Percentiles rank a stretch among this genome's conserved stretches.
Conservation (phyloP, 2,329 filamentous ascomycete genomes). For the Colletotrichum ledebouriae region DNA sequence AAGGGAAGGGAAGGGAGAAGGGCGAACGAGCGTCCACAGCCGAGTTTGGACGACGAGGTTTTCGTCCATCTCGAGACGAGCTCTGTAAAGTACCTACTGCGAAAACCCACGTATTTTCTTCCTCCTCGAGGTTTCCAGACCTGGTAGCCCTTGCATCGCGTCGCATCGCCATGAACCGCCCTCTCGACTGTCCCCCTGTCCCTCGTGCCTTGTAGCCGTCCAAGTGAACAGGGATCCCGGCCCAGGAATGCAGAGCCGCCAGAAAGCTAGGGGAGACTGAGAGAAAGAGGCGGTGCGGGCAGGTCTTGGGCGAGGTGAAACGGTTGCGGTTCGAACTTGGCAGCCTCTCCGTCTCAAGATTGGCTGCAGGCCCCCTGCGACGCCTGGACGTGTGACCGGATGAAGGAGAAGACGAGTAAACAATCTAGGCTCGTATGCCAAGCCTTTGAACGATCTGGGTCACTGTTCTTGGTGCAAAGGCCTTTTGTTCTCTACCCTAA, state of each 20-base stretch:
- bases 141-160: slow-evolving; percentile 27
- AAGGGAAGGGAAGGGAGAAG: not conserved
- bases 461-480: not conserved
- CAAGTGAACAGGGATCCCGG: slow-evolving; percentile 11
- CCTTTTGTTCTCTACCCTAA: not conserved
- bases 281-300: slow-evolving; percentile 22
- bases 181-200: not conserved
- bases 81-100: slow-evolving; percentile 3
- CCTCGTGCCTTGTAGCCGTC: slow-evolving; percentile 5
- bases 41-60: slow-evolving; percentile 29
- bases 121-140: slow-evolving; percentile 23
- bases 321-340: slow-evolving; percentile 42
- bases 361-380: slow-evolving; percentile 31
- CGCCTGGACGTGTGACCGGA: slow-evolving; percentile 38
- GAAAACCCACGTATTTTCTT: slow-evolving; percentile 10
- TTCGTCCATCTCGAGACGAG: slow-evolving; percentile 11
- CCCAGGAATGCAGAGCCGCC: not conserved
- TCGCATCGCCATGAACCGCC: slow-evolving; percentile 27
- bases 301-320: slow-evolving; percentile 35
- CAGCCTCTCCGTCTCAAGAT: slow-evolving; percentile 40
- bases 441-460: slow-evolving; percentile 28
- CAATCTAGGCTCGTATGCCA: slow-evolving; percentile 37
- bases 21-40: slow-evolving; percentile 9
- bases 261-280: not conserved
- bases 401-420: slow-evolving; percentile 19